These are phyloP conservation scores for Pseudogymnoascus sp. DNA, from an alignment of 2,329 filamentous ascomycete species.

Conservation along the genomic window DNA sequence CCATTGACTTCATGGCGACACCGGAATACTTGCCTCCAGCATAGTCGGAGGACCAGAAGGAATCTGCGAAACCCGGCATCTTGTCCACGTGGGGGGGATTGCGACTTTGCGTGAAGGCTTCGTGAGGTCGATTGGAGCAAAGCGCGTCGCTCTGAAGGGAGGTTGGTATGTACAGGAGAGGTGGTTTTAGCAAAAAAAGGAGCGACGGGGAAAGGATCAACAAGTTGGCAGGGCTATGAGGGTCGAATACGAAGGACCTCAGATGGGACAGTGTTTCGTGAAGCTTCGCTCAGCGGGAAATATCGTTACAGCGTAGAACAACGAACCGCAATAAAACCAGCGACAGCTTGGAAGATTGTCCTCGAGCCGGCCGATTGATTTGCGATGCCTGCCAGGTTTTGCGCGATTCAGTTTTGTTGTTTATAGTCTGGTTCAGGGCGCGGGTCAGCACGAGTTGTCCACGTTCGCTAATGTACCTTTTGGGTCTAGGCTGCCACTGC, in stretches of 20 bases:
- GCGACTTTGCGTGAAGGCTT: neutral
- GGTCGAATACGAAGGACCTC: neutral
- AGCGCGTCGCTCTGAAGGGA: neutral
- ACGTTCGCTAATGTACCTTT: neutral
- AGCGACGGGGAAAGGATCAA: neutral
- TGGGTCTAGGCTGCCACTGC: constrained; percentile 6
- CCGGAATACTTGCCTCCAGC: constrained; percentile 64
- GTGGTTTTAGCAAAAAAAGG: neutral
- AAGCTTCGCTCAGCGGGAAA: neutral
- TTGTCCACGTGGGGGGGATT: constrained; percentile 26
- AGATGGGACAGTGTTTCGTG: neutral
- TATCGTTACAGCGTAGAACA: neutral
- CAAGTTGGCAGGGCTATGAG: neutral
- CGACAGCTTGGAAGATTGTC: neutral
- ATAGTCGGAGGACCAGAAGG: constrained; percentile 98
- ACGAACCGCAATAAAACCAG: neutral
- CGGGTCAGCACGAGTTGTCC: constrained; percentile 5
- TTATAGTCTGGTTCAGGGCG: constrained; percentile 6
- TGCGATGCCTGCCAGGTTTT: neutral
- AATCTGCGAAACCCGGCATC: constrained; percentile 88
- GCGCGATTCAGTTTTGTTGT: constrained; percentile 7
- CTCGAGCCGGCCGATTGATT: constrained; percentile 4
- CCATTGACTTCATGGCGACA: neutral
- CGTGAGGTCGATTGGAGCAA: constrained; percentile 8
- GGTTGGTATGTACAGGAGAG: constrained; percentile 1